Conservation (phyloP, 2,329 filamentous ascomycete species). For the Bertia moriformis region DNA sequence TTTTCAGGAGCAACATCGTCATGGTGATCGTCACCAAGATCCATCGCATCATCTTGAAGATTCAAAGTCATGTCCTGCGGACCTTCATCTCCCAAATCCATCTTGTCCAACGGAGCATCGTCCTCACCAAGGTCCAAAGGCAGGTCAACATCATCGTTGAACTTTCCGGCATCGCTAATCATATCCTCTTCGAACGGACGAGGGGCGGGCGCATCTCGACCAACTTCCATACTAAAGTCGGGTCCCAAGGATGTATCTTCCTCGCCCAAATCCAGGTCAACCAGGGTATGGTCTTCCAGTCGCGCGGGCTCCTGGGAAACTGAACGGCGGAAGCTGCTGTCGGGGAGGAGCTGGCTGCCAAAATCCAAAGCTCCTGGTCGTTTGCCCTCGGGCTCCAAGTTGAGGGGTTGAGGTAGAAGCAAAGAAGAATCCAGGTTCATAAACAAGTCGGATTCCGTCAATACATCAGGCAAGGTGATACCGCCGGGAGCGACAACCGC, state of each 20-base stretch:
- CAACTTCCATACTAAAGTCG: slow-evolving; percentile 61
- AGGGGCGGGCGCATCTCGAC: slow-evolving; percentile 66
- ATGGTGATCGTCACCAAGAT: slow-evolving; percentile 48
- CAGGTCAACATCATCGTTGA: slow-evolving; percentile 37
- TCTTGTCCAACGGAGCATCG: slow-evolving; percentile 36
- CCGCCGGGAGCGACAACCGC: slow-evolving; percentile 1
- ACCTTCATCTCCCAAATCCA: slow-evolving; percentile 16
- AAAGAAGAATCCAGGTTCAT: slow-evolving; percentile 1
- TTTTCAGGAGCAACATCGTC: slow-evolving; percentile 33
- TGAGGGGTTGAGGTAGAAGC: neutral
- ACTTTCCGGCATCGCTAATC: slow-evolving; percentile 46
- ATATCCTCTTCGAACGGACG: slow-evolving; percentile 57
- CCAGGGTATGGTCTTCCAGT: slow-evolving; percentile 59
- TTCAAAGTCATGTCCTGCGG: slow-evolving; percentile 41
- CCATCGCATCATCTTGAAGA: slow-evolving; percentile 45
- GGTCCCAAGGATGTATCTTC: slow-evolving; percentile 34
- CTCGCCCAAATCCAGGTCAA: slow-evolving; percentile 41
- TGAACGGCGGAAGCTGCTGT: neutral
- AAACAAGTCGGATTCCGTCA: neutral
- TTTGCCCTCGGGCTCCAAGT: neutral
- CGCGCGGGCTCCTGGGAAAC: slow-evolving; percentile 27
- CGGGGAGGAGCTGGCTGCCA: neutral
- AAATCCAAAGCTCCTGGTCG: neutral
- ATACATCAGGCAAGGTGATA: slow-evolving; percentile 1
- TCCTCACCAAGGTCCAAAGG: slow-evolving; percentile 34